Evolutionary conservation across 768 basidiomycete species (phyloP), one percentile per base, ranked within the genome.

Genomic region (Suillus weaverae): DNA sequence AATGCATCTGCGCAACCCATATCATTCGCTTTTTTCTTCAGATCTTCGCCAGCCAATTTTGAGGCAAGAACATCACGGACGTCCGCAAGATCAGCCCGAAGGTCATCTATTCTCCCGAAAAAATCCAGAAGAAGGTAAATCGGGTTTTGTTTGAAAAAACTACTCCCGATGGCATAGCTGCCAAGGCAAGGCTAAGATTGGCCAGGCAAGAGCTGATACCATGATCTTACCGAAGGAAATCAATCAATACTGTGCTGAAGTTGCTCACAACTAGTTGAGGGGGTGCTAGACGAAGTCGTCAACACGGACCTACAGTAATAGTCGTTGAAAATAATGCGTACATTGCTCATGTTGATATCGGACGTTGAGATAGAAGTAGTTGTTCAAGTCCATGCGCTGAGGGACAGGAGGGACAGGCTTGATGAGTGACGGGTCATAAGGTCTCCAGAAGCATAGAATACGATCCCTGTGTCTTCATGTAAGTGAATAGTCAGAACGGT

Each of bases 331-430:
- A 39, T 10, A 10, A 32, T 7, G 3, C 57, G 16, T 18, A 59
- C 57, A 30, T 59, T 6, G 2, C 6, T 20, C 26, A 11, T 41
- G 7, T 16, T 6, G 0, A 26, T 39, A 41, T 30, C 10, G 38
- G 57, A 30, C 16, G 13, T 61, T 46, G 43, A 72, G 62, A 62
- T 68, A 62, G 53, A 71, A 72, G 44, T 71, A 72, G 43, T 66
- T 71, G 18, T 62, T 18, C 5, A 66, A 16, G 57, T 72, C 68
- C n/a, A n/a, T 26, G 8, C 41, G 38, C 35, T 60, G 63, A 50
- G 68, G 63, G 9, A 67, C 39, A n/a, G 67, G 63, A 50, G 68
- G 63, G 9, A 67, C 39, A n/a, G 67, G 61, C 33, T 64, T 60
- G 35, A 55, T 62, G 44, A 48, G 56, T 3, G 69, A 66, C 2